phyloP scores from a whole-genome alignment of 768 basidiomycete species.

The Peribolospora kevripleyi region DNA sequence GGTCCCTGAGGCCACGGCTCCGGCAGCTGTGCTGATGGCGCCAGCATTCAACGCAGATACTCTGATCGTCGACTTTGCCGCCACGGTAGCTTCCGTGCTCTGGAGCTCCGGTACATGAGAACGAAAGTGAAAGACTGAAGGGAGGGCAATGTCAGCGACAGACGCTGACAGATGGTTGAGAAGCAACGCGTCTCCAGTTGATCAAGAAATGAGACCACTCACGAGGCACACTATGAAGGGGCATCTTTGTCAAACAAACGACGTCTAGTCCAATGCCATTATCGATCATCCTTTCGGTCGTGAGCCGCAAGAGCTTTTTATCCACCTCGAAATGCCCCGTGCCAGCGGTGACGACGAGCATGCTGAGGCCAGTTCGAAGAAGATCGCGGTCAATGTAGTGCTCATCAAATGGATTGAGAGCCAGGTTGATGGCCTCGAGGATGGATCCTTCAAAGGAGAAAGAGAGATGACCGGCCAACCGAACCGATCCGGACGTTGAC shows the following conservation, averaged over 20 bases:
- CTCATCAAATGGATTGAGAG: slow-evolving; percentile 71
- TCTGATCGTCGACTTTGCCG: too few species aligned
- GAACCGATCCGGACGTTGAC: slow-evolving; percentile 17
- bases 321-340: slow-evolving; percentile 82
- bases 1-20: too few species aligned
- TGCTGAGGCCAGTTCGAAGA: slow-evolving; percentile 59
- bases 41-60: too few species aligned
- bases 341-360: slow-evolving; percentile 72
- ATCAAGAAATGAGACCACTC: slow-evolving; percentile 49
- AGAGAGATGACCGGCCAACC: slow-evolving; percentile 51
- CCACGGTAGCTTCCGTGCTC: too few species aligned
- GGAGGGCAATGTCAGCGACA: too few species aligned
- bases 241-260: slow-evolving; percentile 67
- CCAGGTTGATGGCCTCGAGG: slow-evolving; percentile 83
- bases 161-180: slow-evolving; percentile 12
- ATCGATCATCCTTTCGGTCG: slow-evolving; percentile 77
- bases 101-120: too few species aligned
- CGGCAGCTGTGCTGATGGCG: too few species aligned
- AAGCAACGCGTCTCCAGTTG: slow-evolving; percentile 29
- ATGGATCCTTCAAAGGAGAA: slow-evolving; percentile 83
- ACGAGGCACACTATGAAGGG: slow-evolving; percentile 61
- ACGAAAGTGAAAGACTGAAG: too few species aligned
- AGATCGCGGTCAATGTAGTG: slow-evolving; percentile 90
- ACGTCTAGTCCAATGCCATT: slow-evolving; percentile 79
- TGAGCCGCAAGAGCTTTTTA: slow-evolving; percentile 66